Percentiles rank a stretch among this genome's conserved stretches.
Evolutionary conservation across 768 basidiomycete genomes (phyloP).

Genomic region (Termitomyces sp.): DNA sequence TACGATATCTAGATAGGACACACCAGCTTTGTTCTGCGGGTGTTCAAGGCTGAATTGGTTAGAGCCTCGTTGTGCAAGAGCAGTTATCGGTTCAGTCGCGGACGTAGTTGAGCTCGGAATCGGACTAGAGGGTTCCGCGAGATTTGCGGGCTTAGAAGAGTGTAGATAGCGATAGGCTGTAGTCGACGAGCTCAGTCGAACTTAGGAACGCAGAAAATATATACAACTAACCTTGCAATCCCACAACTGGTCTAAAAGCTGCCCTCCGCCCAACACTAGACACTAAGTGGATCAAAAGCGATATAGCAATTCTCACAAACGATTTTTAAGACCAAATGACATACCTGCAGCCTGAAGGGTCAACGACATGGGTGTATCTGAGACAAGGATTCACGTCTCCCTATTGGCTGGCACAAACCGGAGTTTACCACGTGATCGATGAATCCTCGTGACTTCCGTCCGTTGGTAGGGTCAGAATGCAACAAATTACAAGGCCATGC

Average conservation of each 20-base stretch:
- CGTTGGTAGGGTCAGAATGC: neutral
- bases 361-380: conserved; percentile 40
- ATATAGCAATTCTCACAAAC: neutral
- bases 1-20: conserved; percentile 12
- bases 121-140: conserved; percentile 31
- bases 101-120: conserved; percentile 35
- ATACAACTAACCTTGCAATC: conserved; percentile 31
- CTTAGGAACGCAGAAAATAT: conserved; percentile 1
- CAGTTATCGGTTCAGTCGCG: conserved; percentile 55
- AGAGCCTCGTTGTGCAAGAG: conserved; percentile 69
- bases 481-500: neutral
- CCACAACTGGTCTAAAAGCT: conserved; percentile 38
- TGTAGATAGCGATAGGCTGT: conserved; percentile 53
- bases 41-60: conserved; percentile 84
- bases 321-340: conserved; percentile 4
- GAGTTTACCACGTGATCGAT: conserved; percentile 10
- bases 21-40: conserved; percentile 87
- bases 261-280: conserved; percentile 36
- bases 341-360: conserved; percentile 31
- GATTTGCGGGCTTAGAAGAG: conserved; percentile 35
- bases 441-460: neutral
- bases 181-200: conserved; percentile 12
- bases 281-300: conserved; percentile 17
- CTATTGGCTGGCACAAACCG: conserved; percentile 23
- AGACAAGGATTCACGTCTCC: conserved; percentile 16